A percentile compares a stretch with the other conserved stretches of the same genome.
These are phyloP conservation scores for Candida ulmi DNA, from an alignment of 805 yeast genomes.

Conservation along the genomic window DNA sequence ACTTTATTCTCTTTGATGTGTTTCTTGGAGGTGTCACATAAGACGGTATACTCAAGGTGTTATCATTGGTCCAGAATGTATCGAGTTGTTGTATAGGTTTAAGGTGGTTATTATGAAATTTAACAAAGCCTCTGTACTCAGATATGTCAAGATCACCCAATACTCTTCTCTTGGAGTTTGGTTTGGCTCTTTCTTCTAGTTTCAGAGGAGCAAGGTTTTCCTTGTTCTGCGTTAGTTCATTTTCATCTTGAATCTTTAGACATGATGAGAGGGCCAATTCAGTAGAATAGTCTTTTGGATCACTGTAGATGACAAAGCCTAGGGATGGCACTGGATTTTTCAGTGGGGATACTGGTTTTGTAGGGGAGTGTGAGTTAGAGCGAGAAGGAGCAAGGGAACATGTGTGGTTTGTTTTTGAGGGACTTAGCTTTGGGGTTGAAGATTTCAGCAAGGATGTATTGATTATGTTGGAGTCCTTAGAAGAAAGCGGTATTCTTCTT, in stretches of 20 bases:
- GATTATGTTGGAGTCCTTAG: conserved; percentile 21
- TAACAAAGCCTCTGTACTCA: conserved; percentile 15
- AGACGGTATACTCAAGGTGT: conserved; percentile 12
- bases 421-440: conserved; percentile 14
- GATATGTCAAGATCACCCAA: conserved; percentile 14
- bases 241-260: conserved; percentile 13
- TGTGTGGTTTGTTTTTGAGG: background rate
- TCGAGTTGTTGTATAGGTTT: conserved; percentile 8
- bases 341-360: background rate
- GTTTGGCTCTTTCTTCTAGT: background rate
- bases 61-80: conserved; percentile 12
- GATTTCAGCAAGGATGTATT: conserved; percentile 7
- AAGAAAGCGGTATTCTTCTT: conserved; percentile 19
- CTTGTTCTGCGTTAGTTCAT: conserved; percentile 11
- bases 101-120: conserved; percentile 4
- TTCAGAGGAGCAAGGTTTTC: conserved; percentile 13
- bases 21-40: conserved; percentile 23
- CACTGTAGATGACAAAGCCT: conserved; percentile 21
- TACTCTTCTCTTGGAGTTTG: conserved; percentile 1
- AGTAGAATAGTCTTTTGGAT: conserved; percentile 18
- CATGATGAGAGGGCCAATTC: conserved; percentile 10
- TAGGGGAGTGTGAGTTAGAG: background rate
- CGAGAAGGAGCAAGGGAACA: background rate
- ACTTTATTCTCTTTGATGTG: conserved; percentile 10
- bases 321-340: conserved; percentile 9